Evolutionary conservation across 148 eudicot species (phyloP), one percentile per base, ranked within the genome.

Genomic region (Amaranthus hypochondriacus): DNA sequence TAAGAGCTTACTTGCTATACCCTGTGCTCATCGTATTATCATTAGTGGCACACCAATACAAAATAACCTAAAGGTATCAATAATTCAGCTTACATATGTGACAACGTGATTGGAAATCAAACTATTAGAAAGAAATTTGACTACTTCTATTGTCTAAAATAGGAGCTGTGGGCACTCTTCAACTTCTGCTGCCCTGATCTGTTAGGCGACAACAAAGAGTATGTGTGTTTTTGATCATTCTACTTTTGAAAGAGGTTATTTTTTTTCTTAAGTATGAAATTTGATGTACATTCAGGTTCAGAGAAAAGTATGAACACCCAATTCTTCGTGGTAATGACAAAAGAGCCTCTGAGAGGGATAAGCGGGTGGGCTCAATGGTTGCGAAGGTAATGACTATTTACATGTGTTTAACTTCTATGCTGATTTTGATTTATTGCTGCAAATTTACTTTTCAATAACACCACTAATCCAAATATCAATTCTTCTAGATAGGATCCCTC

Each of bases 41-140:
- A 95, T 95, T 21, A 95, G 99, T 82, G 99, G 99, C 81, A 95
- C 99, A 4, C 99, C 99, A 63, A 82, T 95, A 74, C 99, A 95
- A 81, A 95, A 95, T 73, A 89, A 95, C 65, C 86, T 92, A 9
- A 95, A 95, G 99, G 99, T 92, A 84, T 60, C 48, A 12, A 57
- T 43, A 5, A 21, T 61, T 49, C 12, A 43, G 49, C 55, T 6
- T 14, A 8, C 9, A 54, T 13, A 65, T 75, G 8, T 71, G 11
- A 47, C 14, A 0, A 28, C 1, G 39, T 52, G 15, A 43, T 44
- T 48, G 66, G 39, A 28, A 28, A 61, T 55, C 42, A 44, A 48
- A 64, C 39, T 4, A 51, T 42, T 15, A 28, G 69, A 70, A 75
- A 5, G 43, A 59, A 54, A 56, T 55, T 21, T 66, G 53, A 66